Conservation (phyloP, 2,329 filamentous ascomycete genomes). For the Neofusicoccum sp. region DNA sequence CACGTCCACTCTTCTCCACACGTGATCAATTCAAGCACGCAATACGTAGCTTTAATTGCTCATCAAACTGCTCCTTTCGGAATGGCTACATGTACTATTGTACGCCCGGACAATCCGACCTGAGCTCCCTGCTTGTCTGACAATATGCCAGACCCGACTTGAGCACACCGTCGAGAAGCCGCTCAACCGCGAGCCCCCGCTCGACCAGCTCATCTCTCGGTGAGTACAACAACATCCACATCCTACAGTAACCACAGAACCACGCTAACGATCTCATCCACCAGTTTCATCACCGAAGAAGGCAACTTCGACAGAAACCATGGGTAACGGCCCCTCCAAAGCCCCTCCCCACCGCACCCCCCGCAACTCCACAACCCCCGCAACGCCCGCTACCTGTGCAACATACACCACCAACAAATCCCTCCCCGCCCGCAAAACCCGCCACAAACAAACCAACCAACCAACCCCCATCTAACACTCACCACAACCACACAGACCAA, state of each 20-base stretch:
- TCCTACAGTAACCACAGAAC: neutral
- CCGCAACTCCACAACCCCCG: no score
- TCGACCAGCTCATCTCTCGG: slow-evolving; percentile 49
- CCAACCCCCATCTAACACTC: neutral
- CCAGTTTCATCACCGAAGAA: slow-evolving; percentile 52
- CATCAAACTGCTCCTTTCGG: neutral
- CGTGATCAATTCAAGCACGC: neutral
- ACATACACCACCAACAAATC: neutral
- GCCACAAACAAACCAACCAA: neutral
- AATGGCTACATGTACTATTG: neutral
- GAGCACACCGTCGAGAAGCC: slow-evolving; percentile 50
- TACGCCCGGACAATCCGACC: neutral
- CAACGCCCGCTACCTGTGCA: neutral
- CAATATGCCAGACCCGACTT: neutral
- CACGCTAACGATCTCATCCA: neutral
- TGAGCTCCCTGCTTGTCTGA: neutral
- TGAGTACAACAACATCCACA: slow-evolving; percentile 15
- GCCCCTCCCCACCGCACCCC: no score
- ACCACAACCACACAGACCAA: slow-evolving; percentile 33
- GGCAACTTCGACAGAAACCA: slow-evolving; percentile 62
- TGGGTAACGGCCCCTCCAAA: slow-evolving; percentile 31
- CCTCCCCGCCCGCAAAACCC: neutral
- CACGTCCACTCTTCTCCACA: neutral
- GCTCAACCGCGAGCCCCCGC: slow-evolving; percentile 52
- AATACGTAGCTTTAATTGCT: neutral